Conservation (phyloP, 202 grass and related monocot species). For the Elaeis oleifera region DNA sequence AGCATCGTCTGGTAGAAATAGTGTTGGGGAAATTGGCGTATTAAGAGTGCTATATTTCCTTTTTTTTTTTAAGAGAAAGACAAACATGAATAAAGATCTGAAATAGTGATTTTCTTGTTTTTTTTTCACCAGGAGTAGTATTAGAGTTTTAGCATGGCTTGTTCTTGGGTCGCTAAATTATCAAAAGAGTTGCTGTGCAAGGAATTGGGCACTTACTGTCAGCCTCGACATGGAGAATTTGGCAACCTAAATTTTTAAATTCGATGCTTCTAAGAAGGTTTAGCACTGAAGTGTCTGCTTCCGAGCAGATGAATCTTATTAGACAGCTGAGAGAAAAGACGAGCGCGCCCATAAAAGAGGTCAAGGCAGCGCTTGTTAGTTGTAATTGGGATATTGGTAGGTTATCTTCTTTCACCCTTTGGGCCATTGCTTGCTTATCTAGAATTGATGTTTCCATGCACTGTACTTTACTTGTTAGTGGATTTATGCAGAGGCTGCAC, state of each 20-base stretch:
- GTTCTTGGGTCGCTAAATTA: constrained; percentile 24
- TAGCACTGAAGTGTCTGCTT: constrained; percentile 40
- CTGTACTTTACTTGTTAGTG: background rate
- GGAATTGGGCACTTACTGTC: constrained; percentile 8
- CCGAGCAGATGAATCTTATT: constrained; percentile 69
- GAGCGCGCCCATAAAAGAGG: constrained; percentile 82
- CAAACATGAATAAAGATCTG: too few relatives aligned
- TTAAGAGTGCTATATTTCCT: too few relatives aligned
- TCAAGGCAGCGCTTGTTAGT: constrained; percentile 57
- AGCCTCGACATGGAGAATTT: constrained; percentile 20
- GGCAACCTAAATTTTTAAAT: constrained; percentile 13
- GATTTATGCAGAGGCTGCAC: constrained; percentile 41
- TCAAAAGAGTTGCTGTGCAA: constrained; percentile 15
- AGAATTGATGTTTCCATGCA: constrained; percentile 3
- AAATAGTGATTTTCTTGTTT: too few relatives aligned
- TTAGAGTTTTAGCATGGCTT: constrained; percentile 26
- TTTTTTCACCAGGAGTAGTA: too few relatives aligned
- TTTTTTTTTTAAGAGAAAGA: too few relatives aligned
- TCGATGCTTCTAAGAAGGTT: constrained; percentile 34
- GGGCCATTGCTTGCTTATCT: background rate
- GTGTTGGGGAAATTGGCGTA: too few relatives aligned
- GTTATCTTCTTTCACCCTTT: constrained; percentile 1
- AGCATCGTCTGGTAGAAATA: too few relatives aligned
- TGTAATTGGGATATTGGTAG: constrained; percentile 85
- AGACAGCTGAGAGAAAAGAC: constrained; percentile 68